phyloP scores from a whole-genome alignment of 768 basidiomycete species.

The Lactarius deliciosus region DNA sequence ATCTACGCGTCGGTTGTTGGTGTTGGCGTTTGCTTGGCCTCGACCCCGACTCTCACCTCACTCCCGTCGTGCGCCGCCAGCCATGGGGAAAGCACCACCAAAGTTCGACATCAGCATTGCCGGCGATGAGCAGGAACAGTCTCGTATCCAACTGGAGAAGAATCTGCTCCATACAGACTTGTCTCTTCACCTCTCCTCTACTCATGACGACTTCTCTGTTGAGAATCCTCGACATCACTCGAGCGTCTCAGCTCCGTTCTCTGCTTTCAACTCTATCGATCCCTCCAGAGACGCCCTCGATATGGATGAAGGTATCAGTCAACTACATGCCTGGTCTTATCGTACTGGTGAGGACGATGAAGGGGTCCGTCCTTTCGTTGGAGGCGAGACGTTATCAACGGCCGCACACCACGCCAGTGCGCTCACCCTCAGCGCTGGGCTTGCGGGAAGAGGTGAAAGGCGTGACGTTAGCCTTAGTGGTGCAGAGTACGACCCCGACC shows the following conservation, averaged over 20 bases:
- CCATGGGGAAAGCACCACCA: constrained; percentile 21
- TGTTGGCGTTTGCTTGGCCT: constrained; percentile 7
- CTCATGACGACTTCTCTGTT: constrained; percentile 46
- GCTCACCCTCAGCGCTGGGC: constrained; percentile 81
- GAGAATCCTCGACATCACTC: constrained; percentile 75
- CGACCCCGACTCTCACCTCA: background rate
- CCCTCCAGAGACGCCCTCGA: constrained; percentile 57
- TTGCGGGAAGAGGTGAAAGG: constrained; percentile 53
- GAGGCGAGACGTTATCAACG: constrained; percentile 73
- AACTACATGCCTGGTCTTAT: constrained; percentile 40
- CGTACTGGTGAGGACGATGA: constrained; percentile 60
- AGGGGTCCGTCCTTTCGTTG: constrained; percentile 59
- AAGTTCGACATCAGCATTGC: constrained; percentile 53
- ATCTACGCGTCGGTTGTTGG: constrained; percentile 21
- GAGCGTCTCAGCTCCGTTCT: constrained; percentile 49
- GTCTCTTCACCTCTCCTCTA: constrained; percentile 67
- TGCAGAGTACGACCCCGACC: constrained; percentile 84
- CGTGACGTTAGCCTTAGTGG: constrained; percentile 65
- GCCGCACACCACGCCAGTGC: constrained; percentile 88
- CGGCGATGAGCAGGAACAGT: constrained; percentile 72
- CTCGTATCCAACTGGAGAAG: constrained; percentile 76
- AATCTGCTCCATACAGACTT: constrained; percentile 73
- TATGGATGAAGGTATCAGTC: constrained; percentile 44
- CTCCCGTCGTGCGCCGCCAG: background rate
- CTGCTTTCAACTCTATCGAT: constrained; percentile 62